phyloP scores from a whole-genome alignment of 176 grass and related monocot genomes.

The Lolium rigidum region DNA sequence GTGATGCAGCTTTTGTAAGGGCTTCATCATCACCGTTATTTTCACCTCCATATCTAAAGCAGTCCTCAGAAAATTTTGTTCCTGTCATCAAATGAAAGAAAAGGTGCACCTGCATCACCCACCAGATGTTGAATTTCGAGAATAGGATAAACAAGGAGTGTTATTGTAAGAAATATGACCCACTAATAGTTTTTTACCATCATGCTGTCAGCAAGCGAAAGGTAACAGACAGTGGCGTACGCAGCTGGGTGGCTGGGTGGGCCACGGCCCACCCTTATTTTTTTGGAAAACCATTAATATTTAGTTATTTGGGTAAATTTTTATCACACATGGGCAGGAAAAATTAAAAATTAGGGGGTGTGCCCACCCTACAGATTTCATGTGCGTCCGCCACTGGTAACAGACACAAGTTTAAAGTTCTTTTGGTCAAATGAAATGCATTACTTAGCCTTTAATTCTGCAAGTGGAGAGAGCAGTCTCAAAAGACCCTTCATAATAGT shows the following conservation, averaged over 20 bases:
- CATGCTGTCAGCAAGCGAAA: slow-evolving; percentile 1
- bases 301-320: too few relatives aligned
- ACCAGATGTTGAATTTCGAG: slow-evolving; percentile 29
- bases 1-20: slow-evolving; percentile 73
- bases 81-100: slow-evolving; percentile 59
- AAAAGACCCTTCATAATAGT: slow-evolving; percentile 18
- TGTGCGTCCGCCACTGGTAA: too few relatives aligned
- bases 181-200: neutral
- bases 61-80: slow-evolving; percentile 97
- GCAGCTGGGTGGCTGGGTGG: too few relatives aligned
- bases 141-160: neutral
- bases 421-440: neutral
- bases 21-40: slow-evolving; percentile 71
- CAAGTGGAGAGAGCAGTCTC: slow-evolving; percentile 9
- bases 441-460: neutral
- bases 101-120: slow-evolving; percentile 17
- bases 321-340: too few relatives aligned
- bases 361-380: too few relatives aligned
- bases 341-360: too few relatives aligned
- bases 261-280: too few relatives aligned
- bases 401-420: neutral
- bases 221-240: too few relatives aligned
- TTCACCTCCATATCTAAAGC: slow-evolving; percentile 93
- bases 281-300: too few relatives aligned
- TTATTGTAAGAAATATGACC: neutral